Conservation (phyloP, 257 asterid species). For the Solanum pinnatisectum region DNA sequence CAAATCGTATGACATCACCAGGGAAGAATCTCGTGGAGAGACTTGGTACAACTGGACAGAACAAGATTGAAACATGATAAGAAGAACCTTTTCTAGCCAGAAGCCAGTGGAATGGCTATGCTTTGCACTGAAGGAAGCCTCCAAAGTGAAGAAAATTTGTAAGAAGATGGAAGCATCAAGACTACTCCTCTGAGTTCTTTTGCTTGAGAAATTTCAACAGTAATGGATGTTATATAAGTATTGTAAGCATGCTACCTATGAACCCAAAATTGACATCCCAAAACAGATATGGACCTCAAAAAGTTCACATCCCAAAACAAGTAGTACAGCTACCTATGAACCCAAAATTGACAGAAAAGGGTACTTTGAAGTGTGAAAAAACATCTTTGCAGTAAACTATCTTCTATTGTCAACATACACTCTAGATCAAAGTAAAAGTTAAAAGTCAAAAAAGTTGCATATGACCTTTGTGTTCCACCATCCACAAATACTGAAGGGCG, state of each 20-base stretch:
- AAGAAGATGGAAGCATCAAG: not conserved
- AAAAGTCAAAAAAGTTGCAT: not conserved
- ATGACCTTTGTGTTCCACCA: slow-evolving; percentile 74
- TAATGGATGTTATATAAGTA: not conserved
- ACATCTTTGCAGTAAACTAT: not conserved
- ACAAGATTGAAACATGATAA: not conserved
- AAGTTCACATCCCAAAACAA: not conserved
- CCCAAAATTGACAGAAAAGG: not conserved
- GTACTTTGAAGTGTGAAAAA: not conserved
- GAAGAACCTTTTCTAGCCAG: not conserved
- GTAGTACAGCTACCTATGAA: not conserved
- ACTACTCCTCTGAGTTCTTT: not conserved
- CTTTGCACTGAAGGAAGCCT: not conserved
- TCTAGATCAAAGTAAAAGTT: not conserved
- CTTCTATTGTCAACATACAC: not conserved
- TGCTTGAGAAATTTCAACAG: not conserved
- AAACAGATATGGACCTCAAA: not conserved
- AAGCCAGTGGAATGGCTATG: not conserved
- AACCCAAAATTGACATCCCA: not conserved
- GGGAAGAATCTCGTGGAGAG: not conserved
- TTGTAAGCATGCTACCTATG: not conserved
- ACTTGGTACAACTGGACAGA: not conserved
- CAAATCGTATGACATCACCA: not conserved
- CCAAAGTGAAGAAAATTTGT: not conserved
- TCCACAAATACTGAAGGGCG: slow-evolving; percentile 96